Percentiles rank a stretch among this genome's conserved stretches.
These are phyloP conservation scores for Nakazawaea wyomingensis DNA, from an alignment of 805 yeast species.

Conservation along the genomic window DNA sequence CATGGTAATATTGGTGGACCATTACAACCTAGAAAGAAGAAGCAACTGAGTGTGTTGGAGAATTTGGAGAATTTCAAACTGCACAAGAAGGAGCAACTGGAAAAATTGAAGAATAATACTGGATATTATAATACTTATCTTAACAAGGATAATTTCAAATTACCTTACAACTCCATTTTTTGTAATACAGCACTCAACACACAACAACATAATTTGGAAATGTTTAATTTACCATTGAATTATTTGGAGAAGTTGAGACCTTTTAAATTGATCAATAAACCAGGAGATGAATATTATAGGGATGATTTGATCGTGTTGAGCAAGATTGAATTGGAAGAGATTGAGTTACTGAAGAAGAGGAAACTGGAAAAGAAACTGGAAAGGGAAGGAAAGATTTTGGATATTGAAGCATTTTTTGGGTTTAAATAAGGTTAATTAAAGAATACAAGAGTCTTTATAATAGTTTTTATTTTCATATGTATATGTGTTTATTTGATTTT, in stretches of 20 bases:
- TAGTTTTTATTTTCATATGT: neutral
- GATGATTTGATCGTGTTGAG: constrained; percentile 28
- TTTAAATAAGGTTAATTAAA: constrained; percentile 23
- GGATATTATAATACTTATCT: constrained; percentile 23
- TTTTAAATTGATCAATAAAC: constrained; percentile 18
- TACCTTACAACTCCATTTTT: constrained; percentile 25
- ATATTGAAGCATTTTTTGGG: constrained; percentile 28
- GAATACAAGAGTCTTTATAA: too few relatives aligned
- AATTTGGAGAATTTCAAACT: constrained; percentile 23
- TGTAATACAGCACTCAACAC: constrained; percentile 28
- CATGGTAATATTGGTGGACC: neutral
- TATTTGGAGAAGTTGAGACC: constrained; percentile 22
- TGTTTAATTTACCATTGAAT: constrained; percentile 27
- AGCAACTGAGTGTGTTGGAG: constrained; percentile 20
- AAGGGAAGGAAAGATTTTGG: constrained; percentile 22
- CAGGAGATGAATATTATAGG: constrained; percentile 27
- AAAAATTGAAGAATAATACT: constrained; percentile 2
- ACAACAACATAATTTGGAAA: constrained; percentile 28
- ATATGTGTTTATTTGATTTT: neutral
- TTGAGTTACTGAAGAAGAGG: constrained; percentile 16
- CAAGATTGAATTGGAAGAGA: constrained; percentile 25
- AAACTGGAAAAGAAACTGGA: constrained; percentile 14
- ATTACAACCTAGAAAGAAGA: constrained; percentile 6
- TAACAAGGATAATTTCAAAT: constrained; percentile 18
- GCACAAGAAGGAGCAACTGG: constrained; percentile 14